These are phyloP conservation scores for Exophiala bonariae DNA, from an alignment of 2,329 filamentous ascomycete genomes.

Conservation along the genomic window DNA sequence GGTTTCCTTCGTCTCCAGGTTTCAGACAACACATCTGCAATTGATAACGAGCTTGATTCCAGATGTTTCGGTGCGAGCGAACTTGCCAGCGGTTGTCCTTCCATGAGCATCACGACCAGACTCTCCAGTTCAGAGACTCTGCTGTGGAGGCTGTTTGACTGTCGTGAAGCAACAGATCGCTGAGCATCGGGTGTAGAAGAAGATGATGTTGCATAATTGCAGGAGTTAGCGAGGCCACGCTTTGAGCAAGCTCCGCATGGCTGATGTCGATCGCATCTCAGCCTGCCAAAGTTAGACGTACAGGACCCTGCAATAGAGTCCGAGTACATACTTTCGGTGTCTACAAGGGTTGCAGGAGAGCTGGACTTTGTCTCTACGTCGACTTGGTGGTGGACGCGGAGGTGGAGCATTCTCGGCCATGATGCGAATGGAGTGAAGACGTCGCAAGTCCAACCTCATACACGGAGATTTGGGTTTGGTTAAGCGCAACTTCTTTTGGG, in stretches of 20 bases:
- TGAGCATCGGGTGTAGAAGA: constrained; percentile 26
- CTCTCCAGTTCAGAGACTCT: constrained; percentile 48
- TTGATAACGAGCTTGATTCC: constrained; percentile 23
- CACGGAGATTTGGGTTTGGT: too few relatives aligned
- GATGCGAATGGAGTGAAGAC: constrained; percentile 19
- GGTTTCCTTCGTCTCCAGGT: constrained; percentile 22
- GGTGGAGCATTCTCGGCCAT: constrained; percentile 30
- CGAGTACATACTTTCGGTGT: constrained; percentile 32
- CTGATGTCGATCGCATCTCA: constrained; percentile 32
- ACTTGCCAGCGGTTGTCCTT: constrained; percentile 25
- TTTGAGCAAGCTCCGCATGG: constrained; percentile 31
- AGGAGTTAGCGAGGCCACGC: constrained; percentile 30
- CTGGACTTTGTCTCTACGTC: constrained; percentile 33
- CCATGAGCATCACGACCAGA: constrained; percentile 58
- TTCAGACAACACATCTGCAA: constrained; percentile 24
- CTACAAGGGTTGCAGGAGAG: constrained; percentile 32
- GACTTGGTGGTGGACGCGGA: constrained; percentile 26
- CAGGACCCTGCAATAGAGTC: constrained; percentile 20
- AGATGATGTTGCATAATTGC: constrained; percentile 33
- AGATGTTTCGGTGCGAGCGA: constrained; percentile 21
- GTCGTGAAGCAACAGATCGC: constrained; percentile 28
- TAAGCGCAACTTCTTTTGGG: constrained; percentile 3
- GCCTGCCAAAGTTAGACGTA: constrained; percentile 27
- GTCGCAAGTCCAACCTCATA: constrained; percentile 19
- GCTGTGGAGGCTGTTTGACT: constrained; percentile 30